phyloP scores from a whole-genome alignment of 768 basidiomycete genomes.

The Kwoniella newhampshirensis region DNA sequence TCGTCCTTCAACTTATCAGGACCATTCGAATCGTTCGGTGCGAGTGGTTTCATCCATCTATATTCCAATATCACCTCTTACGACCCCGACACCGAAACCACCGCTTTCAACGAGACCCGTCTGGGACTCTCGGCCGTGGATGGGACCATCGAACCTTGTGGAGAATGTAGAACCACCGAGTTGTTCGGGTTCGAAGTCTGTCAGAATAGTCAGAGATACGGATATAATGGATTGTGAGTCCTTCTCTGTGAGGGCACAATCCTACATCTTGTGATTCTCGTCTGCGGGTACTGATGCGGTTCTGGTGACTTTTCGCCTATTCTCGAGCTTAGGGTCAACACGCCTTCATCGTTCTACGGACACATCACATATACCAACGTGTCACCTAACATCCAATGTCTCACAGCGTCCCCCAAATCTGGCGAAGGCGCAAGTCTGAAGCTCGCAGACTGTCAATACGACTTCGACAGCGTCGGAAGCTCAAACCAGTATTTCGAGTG shows the following conservation, averaged over 20 bases:
- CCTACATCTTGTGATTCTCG: too few species aligned
- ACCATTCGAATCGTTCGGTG: constrained; percentile 11
- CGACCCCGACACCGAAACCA: constrained; percentile 12
- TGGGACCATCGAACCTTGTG: constrained; percentile 22
- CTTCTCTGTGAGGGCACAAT: too few species aligned
- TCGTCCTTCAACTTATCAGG: too few species aligned
- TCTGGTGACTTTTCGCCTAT: background rate
- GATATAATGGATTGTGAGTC: constrained; percentile 24
- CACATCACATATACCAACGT: constrained; percentile 23
- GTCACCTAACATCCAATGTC: constrained; percentile 9
- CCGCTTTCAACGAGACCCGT: constrained; percentile 19
- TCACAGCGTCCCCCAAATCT: constrained; percentile 8
- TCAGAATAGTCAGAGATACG: constrained; percentile 14
- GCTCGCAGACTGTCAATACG: constrained; percentile 21
- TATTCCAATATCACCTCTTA: constrained; percentile 22
- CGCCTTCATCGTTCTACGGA: constrained; percentile 21
- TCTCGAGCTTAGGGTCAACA: constrained; percentile 21
- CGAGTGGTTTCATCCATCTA: constrained; percentile 23
- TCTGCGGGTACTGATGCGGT: too few species aligned
- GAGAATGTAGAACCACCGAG: constrained; percentile 26
- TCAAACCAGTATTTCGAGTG: constrained; percentile 24
- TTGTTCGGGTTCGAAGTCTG: constrained; percentile 30
- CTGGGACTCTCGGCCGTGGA: constrained; percentile 9
- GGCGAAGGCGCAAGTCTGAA: constrained; percentile 8
- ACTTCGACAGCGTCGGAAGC: constrained; percentile 14